Base-by-base conservation (phyloP, 192 early-diverging fungal species). In the Kappamyces sp. region DNA sequence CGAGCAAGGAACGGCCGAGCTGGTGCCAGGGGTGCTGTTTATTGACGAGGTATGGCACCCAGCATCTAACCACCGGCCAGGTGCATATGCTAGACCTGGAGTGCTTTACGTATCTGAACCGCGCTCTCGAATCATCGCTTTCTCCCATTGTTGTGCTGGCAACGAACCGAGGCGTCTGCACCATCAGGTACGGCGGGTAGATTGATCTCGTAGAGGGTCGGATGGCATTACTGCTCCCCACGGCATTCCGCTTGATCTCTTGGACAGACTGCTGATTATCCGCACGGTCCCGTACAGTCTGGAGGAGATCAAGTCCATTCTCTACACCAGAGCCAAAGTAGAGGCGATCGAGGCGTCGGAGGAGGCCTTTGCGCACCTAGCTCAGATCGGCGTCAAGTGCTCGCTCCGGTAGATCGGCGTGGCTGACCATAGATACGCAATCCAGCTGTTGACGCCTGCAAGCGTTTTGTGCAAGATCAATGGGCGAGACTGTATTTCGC, bases 81-180 rank as follows among this genome's bases (percentile, higher is more conserved):
- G 94, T 97, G 10, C 97, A 99, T 68, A 97, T 99, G 91, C 82
- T 99, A 31, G 97, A 99, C 74, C 94, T 99, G 66, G 97, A 99
- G 70, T 99, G 94, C 76, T 99, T 99, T 67, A 97, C 97, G 1
- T 99, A 96, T 66, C 78, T 99, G 55, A 99, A 97, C 79, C 90
- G 94, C 40, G 97, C 97, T 33, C 78, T 99, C 31, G 97, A 99
- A 72, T 94, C 91, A 1, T 82, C 89, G 37, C 80, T 99, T 36
- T 89, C 91, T 6, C 97, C 97, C 15, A 95, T 99, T 66, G 97
- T 99, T 9, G 87, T 99, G 48, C 87, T 99, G 73, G 97, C 97
- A 2, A 95, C 94, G 31, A 99, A 99, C 74, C 86, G 94, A 53
- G 94, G 94, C 46, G 87, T 93, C 73, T 94, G 90, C 69, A 84